These are phyloP conservation scores for Sphagnurus paluster DNA, from an alignment of 1,284 basidiomycete species.

Conservation along the genomic window DNA sequence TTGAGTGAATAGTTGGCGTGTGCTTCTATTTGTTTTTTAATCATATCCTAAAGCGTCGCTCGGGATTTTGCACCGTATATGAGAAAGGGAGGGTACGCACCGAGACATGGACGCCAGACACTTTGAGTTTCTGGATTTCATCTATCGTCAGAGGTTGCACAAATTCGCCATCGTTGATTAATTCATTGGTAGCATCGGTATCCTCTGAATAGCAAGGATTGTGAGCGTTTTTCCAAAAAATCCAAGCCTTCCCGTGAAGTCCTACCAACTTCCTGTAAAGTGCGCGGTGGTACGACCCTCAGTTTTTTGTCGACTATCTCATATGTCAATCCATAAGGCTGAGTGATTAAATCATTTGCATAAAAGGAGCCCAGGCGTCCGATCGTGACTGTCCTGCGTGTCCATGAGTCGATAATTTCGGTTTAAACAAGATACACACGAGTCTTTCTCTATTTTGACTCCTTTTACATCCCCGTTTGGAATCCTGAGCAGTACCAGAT, in stretches of 20 bases:
- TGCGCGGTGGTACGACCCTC: slow-evolving; percentile 57
- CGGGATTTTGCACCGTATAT: neutral
- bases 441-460: slow-evolving; percentile 64
- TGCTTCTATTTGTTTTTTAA: slow-evolving; percentile 87
- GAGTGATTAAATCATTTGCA: slow-evolving; percentile 66
- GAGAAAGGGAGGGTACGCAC: slow-evolving; percentile 38
- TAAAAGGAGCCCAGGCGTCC: slow-evolving; percentile 77
- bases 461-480: slow-evolving; percentile 71
- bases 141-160: slow-evolving; percentile 78
- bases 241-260: slow-evolving; percentile 8
- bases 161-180: slow-evolving; percentile 80
- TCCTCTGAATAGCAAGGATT: slow-evolving; percentile 59
- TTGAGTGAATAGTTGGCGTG: slow-evolving; percentile 90
- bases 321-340: slow-evolving; percentile 76
- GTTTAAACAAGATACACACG: slow-evolving; percentile 42
- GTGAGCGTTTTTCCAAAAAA: too few species aligned
- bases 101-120: slow-evolving; percentile 72
- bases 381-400: slow-evolving; percentile 57
- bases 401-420: slow-evolving; percentile 11
- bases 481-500: slow-evolving; percentile 65
- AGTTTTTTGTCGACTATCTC: slow-evolving; percentile 74
- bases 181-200: slow-evolving; percentile 87
- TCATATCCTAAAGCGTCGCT: slow-evolving; percentile 72
- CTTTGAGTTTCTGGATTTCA: slow-evolving; percentile 82
- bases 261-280: slow-evolving; percentile 74